Conservation (phyloP, 2,329 filamentous ascomycete species). For the Neonectria magnoliae region DNA sequence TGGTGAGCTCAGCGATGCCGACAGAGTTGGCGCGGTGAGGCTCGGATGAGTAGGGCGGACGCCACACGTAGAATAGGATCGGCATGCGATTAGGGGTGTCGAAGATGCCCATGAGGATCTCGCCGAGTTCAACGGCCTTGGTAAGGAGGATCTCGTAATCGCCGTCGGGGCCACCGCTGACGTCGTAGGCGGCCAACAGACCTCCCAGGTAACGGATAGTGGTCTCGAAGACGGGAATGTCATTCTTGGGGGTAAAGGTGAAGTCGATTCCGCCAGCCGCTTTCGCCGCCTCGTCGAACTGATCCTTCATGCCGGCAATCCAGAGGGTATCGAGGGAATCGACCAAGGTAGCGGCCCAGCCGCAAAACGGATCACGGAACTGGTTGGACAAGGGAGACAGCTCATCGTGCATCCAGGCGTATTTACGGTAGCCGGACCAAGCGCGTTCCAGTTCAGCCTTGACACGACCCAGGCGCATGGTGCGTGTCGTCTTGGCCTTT, state of each 20-base stretch:
- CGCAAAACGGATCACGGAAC: conserved; percentile 84
- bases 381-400: conserved; percentile 75
- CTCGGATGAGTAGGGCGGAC: conserved; percentile 69
- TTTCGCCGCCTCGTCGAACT: conserved; percentile 81
- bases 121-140: conserved; percentile 82
- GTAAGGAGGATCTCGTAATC: conserved; percentile 74
- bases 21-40: conserved; percentile 70
- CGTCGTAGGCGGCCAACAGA: conserved; percentile 84
- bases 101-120: conserved; percentile 83
- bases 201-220: conserved; percentile 92
- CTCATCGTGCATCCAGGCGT: conserved; percentile 90
- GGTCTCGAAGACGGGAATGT: conserved; percentile 93
- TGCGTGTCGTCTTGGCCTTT: conserved; percentile 68
- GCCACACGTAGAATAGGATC: conserved; percentile 81
- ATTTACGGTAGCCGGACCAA: conserved; percentile 83
- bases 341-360: conserved; percentile 89
- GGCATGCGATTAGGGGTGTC: conserved; percentile 97
- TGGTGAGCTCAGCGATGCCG: conserved; percentile 78
- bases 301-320: conserved; percentile 83
- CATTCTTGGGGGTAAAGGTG: conserved; percentile 70
- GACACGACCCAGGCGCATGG: conserved; percentile 72
- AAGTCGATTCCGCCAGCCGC: conserved; percentile 83
- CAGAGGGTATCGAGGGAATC: conserved; percentile 85
- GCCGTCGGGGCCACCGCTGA: conserved; percentile 70
- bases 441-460: conserved; percentile 79